Conservation (phyloP, 192 early-diverging fungal genomes). For the Chytriomyces confervae region DNA sequence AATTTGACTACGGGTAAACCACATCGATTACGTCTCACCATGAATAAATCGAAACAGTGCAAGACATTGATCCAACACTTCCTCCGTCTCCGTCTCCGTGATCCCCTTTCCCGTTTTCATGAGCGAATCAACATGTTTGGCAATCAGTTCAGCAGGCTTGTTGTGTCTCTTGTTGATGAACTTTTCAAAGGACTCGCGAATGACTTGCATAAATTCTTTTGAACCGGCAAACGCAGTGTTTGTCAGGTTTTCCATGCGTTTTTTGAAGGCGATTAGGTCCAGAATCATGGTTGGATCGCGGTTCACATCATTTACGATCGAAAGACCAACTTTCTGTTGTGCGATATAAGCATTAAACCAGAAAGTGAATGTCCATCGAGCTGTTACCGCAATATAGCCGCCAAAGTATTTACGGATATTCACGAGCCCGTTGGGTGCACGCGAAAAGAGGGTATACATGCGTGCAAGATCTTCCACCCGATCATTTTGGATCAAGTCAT, state of each 20-base stretch:
- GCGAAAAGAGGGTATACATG: constrained; percentile 73
- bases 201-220: constrained; percentile 72
- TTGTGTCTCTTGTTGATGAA: constrained; percentile 82
- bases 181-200: constrained; percentile 82
- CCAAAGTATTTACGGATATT: constrained; percentile 68
- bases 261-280: constrained; percentile 77
- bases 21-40: constrained; percentile 37
- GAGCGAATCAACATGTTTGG: constrained; percentile 89
- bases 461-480: constrained; percentile 70
- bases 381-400: constrained; percentile 61
- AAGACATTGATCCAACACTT: constrained; percentile 78
- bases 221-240: constrained; percentile 65
- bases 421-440: constrained; percentile 68
- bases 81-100: constrained; percentile 56
- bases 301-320: constrained; percentile 34
- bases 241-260: constrained; percentile 73
- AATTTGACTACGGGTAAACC: too few species aligned
- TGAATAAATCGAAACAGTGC: constrained; percentile 87
- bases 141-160: constrained; percentile 90
- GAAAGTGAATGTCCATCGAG: constrained; percentile 48
- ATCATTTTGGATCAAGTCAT: constrained; percentile 69
- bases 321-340: constrained; percentile 44
- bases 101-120: constrained; percentile 85
- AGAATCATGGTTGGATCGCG: constrained; percentile 72
- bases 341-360: constrained; percentile 41